phyloP scores from a whole-genome alignment of 1,139 yeast species.

The Debaryomycetaceae sp. region DNA sequence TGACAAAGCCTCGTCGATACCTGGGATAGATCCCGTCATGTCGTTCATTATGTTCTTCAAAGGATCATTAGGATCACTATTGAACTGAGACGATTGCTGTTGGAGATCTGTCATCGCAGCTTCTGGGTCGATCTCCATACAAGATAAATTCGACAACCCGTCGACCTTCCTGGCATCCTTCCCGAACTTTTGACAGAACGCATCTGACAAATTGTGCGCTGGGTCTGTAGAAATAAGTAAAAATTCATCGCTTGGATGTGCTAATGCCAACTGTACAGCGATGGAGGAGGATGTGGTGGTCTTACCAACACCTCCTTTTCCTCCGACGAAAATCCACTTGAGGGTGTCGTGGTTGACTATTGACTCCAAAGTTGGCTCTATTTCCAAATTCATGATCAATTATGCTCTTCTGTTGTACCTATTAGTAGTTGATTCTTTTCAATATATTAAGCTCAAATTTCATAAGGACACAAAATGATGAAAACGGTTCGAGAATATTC shows the following conservation, averaged over 20 bases:
- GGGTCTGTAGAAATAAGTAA: conserved; percentile 95
- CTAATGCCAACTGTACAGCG: conserved; percentile 84
- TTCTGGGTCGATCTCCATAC: conserved; percentile 98
- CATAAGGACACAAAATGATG: too few species aligned
- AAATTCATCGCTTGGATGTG: conserved; percentile 77
- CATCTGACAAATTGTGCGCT: conserved; percentile 95
- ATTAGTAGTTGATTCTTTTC: too few species aligned
- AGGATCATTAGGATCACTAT: conserved; percentile 58
- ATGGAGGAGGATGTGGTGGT: conserved; percentile 95
- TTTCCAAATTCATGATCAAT: conserved; percentile 39
- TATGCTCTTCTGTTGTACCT: neutral
- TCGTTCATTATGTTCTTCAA: conserved; percentile 77
- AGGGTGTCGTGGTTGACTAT: conserved; percentile 64
- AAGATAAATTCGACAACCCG: conserved; percentile 80
- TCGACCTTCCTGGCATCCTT: conserved; percentile 94
- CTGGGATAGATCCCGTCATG: conserved; percentile 92
- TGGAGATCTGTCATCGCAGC: conserved; percentile 90
- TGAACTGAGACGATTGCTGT: conserved; percentile 54
- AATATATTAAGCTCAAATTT: too few species aligned
- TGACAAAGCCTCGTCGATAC: conserved; percentile 95
- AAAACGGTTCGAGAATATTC: neutral
- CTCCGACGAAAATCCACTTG: conserved; percentile 97
- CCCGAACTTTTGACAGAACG: conserved; percentile 96
- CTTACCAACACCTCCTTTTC: conserved; percentile 99
- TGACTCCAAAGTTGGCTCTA: conserved; percentile 68